Percentiles rank a stretch among this genome's conserved stretches.
Evolutionary conservation across 352 stramenopile species (phyloP).

Genomic region (Globisporangium apiculatum): DNA sequence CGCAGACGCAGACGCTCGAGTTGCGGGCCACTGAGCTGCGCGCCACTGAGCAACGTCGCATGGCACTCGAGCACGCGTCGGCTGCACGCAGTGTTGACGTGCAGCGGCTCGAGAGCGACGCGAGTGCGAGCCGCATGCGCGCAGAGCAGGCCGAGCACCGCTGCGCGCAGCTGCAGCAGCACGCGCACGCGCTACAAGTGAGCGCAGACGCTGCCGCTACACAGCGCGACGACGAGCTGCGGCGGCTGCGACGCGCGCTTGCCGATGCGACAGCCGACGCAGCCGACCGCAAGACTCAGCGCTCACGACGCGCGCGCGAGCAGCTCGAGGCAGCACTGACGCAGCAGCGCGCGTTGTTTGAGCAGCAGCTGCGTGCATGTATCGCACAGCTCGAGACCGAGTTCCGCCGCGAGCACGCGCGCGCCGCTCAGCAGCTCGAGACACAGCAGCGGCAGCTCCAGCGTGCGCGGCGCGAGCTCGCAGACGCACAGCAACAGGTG

Average conservation of each 20-base stretch:
- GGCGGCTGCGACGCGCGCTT: slow-evolving; percentile 41
- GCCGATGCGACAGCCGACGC: slow-evolving; percentile 30
- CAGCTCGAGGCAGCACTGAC: slow-evolving; percentile 42
- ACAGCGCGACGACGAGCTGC: slow-evolving; percentile 44
- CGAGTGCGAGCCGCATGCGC: no score
- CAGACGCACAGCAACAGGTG: slow-evolving; percentile 22
- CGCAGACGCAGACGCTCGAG: slow-evolving; percentile 7
- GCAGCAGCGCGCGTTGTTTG: slow-evolving; percentile 55
- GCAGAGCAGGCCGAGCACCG: no score
- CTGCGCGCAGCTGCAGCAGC: slow-evolving; percentile 25
- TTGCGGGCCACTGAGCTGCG: no score
- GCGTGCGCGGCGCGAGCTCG: slow-evolving; percentile 8
- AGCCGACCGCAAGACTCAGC: slow-evolving; percentile 20
- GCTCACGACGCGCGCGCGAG: slow-evolving; percentile 30
- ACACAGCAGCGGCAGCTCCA: slow-evolving; percentile 28
- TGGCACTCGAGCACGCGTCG: not conserved
- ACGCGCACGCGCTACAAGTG: slow-evolving; percentile 36
- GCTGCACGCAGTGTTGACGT: not conserved
- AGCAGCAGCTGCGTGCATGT: slow-evolving; percentile 44
- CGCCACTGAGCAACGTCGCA: not conserved
- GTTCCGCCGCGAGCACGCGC: slow-evolving; percentile 55
- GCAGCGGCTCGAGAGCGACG: not conserved
- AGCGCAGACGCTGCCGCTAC: slow-evolving; percentile 37
- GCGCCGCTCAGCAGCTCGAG: slow-evolving; percentile 31
- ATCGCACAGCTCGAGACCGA: slow-evolving; percentile 65